phyloP scores from a whole-genome alignment of 495 filamentous ascomycete species.

The Bacidia rubella region DNA sequence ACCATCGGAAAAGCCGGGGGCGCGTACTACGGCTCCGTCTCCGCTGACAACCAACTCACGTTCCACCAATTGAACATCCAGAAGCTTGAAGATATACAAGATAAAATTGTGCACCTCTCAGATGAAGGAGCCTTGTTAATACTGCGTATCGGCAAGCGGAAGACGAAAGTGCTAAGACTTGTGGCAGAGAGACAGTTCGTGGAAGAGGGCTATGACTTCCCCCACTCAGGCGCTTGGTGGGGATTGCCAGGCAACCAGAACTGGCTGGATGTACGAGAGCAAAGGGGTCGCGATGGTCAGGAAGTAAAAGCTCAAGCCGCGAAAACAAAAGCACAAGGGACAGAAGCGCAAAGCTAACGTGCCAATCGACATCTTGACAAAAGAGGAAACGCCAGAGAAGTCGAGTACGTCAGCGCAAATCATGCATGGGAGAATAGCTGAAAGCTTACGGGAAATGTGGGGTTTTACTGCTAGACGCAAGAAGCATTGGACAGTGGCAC shows the following conservation, averaged over 20 bases:
- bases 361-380: too few relatives aligned
- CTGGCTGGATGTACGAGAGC: background rate
- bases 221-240: background rate
- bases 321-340: background rate
- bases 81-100: constrained; percentile 41
- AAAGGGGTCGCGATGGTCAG: background rate
- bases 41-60: constrained; percentile 42
- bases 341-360: too few relatives aligned
- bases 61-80: constrained; percentile 44
- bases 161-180: constrained; percentile 58
- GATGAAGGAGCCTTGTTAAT: constrained; percentile 30
- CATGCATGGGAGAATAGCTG: background rate
- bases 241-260: background rate
- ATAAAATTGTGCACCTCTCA: constrained; percentile 46
- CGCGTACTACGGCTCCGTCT: constrained; percentile 50
- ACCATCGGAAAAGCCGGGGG: constrained; percentile 45
- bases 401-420: too few relatives aligned
- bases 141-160: constrained; percentile 67
- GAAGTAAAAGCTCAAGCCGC: background rate
- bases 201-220: background rate
- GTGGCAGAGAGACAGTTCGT: constrained; percentile 56
- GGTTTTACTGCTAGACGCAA: too few relatives aligned
- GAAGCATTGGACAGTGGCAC: too few relatives aligned
- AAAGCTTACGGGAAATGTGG: too few relatives aligned
- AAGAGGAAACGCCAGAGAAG: too few relatives aligned